Conservation (phyloP, 768 basidiomycete genomes). For the Boletus rubroflammeus region DNA sequence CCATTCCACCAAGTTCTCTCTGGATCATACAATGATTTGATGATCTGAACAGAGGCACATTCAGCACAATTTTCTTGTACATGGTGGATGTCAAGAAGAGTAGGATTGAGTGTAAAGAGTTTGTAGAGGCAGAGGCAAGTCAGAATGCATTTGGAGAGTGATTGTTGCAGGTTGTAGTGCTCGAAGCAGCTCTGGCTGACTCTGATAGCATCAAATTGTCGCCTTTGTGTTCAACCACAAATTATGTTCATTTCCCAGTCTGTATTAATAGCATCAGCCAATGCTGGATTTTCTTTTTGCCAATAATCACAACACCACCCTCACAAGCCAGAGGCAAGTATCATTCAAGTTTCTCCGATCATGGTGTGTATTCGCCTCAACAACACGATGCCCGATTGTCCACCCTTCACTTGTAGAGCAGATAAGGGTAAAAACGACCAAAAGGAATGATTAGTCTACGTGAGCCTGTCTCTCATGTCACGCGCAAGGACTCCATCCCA, state of each 20-base stretch:
- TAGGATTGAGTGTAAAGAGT: constrained; percentile 57
- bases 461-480: constrained; percentile 14
- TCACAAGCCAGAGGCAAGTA: not conserved
- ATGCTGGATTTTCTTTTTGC: not conserved
- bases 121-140: constrained; percentile 51
- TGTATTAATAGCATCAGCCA: not conserved
- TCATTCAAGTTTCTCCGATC: not conserved
- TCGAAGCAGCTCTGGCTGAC: not conserved
- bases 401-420: not conserved
- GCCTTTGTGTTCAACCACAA: not conserved
- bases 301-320: not conserved
- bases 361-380: not conserved
- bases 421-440: not conserved
- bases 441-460: not conserved
- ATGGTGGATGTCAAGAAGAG: constrained; percentile 65
- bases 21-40: not conserved
- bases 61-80: constrained; percentile 51
- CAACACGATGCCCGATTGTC: not conserved
- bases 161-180: not conserved
- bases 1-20: not conserved
- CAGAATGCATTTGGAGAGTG: constrained; percentile 35
- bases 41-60: constrained; percentile 9
- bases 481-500: constrained; percentile 36
- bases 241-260: not conserved
- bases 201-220: not conserved